Conservation (phyloP, 768 basidiomycete genomes). For the Tulasnella sp. region DNA sequence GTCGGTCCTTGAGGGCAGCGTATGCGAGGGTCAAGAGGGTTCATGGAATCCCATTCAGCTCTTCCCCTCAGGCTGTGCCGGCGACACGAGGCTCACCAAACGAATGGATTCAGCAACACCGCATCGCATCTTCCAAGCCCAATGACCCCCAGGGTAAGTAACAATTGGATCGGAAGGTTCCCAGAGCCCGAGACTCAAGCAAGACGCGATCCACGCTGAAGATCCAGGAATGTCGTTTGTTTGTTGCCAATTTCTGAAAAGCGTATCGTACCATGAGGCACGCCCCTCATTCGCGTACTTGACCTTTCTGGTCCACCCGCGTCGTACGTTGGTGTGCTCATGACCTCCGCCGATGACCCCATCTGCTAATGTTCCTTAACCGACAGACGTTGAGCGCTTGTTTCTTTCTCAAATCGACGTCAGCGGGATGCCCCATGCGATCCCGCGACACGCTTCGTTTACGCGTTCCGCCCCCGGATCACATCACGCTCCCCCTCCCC, state of each 20-base stretch:
- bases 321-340: neutral
- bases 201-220: neutral
- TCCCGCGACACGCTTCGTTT: neutral
- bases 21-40: neutral
- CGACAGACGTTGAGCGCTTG: neutral
- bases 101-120: neutral
- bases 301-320: neutral
- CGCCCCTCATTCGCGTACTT: neutral
- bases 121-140: neutral
- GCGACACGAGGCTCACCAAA: neutral
- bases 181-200: neutral
- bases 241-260: neutral
- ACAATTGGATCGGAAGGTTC: neutral
- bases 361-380: neutral
- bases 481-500: neutral
- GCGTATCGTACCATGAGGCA: neutral
- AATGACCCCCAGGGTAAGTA: neutral
- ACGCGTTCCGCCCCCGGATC: neutral
- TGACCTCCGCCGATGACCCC: constrained; percentile 3
- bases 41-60: neutral
- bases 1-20: neutral
- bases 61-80: neutral
- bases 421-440: neutral
- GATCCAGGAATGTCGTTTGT: neutral
- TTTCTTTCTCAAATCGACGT: neutral